These are phyloP conservation scores for Pseudogymnoascus sp. DNA, from an alignment of 2,329 filamentous ascomycete genomes.

Conservation along the genomic window DNA sequence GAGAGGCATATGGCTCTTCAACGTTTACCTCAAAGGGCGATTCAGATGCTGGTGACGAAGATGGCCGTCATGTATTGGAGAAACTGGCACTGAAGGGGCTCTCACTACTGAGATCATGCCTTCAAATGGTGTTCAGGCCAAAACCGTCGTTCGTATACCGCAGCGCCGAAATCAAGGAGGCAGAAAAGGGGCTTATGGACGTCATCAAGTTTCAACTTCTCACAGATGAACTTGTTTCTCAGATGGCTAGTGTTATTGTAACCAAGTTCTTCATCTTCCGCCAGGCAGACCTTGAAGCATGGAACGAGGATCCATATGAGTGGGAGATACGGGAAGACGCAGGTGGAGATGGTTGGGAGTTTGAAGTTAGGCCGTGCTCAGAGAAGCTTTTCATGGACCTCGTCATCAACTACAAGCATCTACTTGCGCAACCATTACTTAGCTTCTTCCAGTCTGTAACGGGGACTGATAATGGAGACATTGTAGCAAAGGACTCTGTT, in stretches of 20 bases:
- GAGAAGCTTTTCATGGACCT: conserved; percentile 92
- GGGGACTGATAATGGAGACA: conserved; percentile 46
- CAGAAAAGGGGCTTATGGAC: conserved; percentile 62
- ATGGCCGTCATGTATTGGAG: conserved; percentile 56
- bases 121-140: conserved; percentile 78
- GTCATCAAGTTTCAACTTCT: conserved; percentile 68
- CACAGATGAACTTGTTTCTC: conserved; percentile 65
- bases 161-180: conserved; percentile 63
- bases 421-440: conserved; percentile 71
- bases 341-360: conserved; percentile 79
- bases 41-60: conserved; percentile 40
- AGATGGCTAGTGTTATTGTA: conserved; percentile 78
- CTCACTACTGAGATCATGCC: conserved; percentile 70
- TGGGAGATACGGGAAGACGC: conserved; percentile 90
- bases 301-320: conserved; percentile 90
- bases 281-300: conserved; percentile 75
- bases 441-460: conserved; percentile 75
- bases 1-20: conserved; percentile 55
- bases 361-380: conserved; percentile 82
- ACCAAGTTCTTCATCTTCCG: conserved; percentile 84
- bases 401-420: conserved; percentile 76
- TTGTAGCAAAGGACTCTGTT: conserved; percentile 85
- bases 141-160: conserved; percentile 77
- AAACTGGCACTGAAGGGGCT: conserved; percentile 77
- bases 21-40: conserved; percentile 35